Evolutionary conservation across 495 filamentous ascomycete genomes (phyloP), one percentile per base, ranked within the genome.

Genomic region (Neurospora cerealis): DNA sequence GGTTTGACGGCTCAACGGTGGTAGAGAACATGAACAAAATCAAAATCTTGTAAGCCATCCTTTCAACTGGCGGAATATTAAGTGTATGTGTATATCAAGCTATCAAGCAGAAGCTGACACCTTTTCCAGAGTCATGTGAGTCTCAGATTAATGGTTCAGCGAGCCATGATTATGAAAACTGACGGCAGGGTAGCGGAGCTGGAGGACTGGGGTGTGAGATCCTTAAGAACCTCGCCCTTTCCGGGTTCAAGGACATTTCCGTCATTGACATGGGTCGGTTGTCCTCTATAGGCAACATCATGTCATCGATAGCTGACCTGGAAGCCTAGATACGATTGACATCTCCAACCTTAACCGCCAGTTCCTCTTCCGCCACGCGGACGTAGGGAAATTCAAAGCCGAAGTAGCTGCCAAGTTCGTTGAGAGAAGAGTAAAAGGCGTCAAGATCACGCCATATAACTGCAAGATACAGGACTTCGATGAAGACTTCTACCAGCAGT

Each of bases 271-370:
- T 99, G 96, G 73, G 73, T 75, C 38, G 17, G 73, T 70, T 60
- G n/a, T 7, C 34, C 10, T 24, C 5, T 24, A 4, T 32, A 28
- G 10, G 13, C 17, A n/a, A 69, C 32, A 5, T 40, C 28, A 34
- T 15, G 34, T 24, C 36, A 34, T 21, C 24, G n/a, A 40, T 7
- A 48, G 38, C 72, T 21, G 40, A 69, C 40, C n/a, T 66, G 28
- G 13, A 34, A 36, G 54, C 54, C 28, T 66, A 75, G 95, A 93
- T 75, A 98, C 95, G 7, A 99, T 99, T 81, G 96, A 99, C 79
- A 94, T 99, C 72, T 97, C 94, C 34, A 99, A 99, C 82, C 88
- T 99, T 66, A 99, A 99, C 81, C 91, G 96, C 32, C 96, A 99
- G 80, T 99, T 99, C 80, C 89, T 99, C 69, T 99, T 99, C 81